Base-by-base conservation (phyloP, 257 asterid species). In the Nicotiana tomentosiformis region DNA sequence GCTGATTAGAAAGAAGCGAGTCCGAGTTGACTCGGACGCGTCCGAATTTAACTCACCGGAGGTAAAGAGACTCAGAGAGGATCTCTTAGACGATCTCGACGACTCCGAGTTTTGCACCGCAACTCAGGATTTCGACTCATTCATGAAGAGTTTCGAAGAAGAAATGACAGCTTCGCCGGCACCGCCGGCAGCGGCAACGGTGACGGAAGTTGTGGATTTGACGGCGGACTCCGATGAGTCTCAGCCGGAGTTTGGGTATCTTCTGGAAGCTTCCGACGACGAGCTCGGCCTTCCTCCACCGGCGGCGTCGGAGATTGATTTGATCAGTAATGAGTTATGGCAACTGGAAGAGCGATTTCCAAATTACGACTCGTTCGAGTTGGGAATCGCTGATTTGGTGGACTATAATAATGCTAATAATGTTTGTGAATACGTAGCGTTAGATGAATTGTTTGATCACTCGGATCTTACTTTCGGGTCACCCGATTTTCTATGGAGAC, bases 111-210 rank as follows among this genome's bases (percentile, higher is more conserved):
- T 92, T 16, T 86, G 83, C 33, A 33, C 90, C 23, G 67, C 81
- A 79, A 86, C 76, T 83, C 87, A 81, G 35, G 98, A 95, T 77
- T 89, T 95, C 4, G 97, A 92, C 82, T 90, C 93, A 82, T 95
- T 95, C 84, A 91, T 95, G 94, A 93, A 91, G 88, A 93, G 93
- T 77, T 93, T 95, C 30, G 95, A 91, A 86, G 95, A 93, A 80
- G 98, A 93, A 37, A 95, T 93, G 1, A 66, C 87, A 3, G 86
- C 90, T 4, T 85, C 88, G 17, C 78, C 88, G 23, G 58, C 70
- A 58, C 37, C 81, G 17, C 78, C 88, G 23, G 55, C 77, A 58
- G 32, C 82, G 82, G 57, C 82, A 43, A 16, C 82, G 78, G 56
- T 65, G 65, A 74, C 85, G 10, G 81, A 55, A 81, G 82, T 78